Conservation (phyloP, 306 rosid species). For the Carpinus fangiana region DNA sequence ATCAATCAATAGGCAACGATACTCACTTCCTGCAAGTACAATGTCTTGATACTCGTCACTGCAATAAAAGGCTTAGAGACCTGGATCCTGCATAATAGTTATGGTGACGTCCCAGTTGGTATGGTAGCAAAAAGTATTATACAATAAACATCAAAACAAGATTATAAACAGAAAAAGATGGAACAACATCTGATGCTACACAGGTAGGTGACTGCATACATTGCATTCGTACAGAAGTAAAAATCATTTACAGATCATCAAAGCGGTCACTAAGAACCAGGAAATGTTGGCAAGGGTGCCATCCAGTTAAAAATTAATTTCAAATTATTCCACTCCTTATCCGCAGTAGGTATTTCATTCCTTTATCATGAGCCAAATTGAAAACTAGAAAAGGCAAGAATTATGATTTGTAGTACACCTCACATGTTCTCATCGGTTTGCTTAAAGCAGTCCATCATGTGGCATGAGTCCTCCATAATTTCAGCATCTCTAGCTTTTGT, state of each 20-base stretch:
- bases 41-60: conserved; percentile 16
- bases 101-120: neutral
- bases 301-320: neutral
- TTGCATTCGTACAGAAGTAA: neutral
- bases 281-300: neutral
- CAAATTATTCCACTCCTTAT: neutral
- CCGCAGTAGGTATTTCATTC: neutral
- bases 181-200: neutral
- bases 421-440: no score
- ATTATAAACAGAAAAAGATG: neutral
- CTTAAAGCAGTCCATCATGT: no score
- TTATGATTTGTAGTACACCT: no score
- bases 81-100: conserved; percentile 30
- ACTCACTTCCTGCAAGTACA: conserved; percentile 1
- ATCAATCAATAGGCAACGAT: conserved; percentile 26
- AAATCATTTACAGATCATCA: neutral
- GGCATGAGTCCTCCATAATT: no score
- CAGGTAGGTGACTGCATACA: neutral
- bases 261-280: neutral
- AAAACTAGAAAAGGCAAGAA: no score
- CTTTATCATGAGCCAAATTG: neutral
- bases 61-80: neutral
- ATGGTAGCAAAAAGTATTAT: neutral
- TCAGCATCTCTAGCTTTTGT: no score
- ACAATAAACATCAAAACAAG: neutral